Evolutionary conservation across 345 rosid genomes (phyloP), one percentile per base, ranked within the genome.

Genomic region (Murraya paniculata): DNA sequence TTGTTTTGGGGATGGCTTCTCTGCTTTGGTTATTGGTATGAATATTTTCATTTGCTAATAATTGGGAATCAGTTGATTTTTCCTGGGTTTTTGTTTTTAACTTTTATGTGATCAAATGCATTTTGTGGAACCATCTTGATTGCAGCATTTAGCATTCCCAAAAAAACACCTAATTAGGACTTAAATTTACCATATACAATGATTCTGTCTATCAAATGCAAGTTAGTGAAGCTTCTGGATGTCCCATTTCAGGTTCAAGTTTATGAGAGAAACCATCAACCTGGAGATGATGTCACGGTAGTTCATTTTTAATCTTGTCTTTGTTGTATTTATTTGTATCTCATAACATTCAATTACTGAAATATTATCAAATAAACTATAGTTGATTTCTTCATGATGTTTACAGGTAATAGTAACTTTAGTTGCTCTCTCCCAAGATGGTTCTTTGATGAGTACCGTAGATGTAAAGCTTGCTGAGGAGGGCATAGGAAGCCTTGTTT

Each of bases 191-290:
- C 39, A 10, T 56, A 45, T 30, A 36, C 68, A 19, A 11, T 16
- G 2, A 16, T 50, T 74, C 38, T 66, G 35, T 22, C n/a, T 56
- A 45, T 77, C 71, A 55, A 53, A 8, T 71, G 66, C 18, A 5
- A 76, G n/a, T 41, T 73, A 66, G 65, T 82, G 77, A 69, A 74
- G 35, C 71, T 61, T 65, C 74, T 64, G 24, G 64, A 65, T 75
- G 9, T 84, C 57, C 64, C 31, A 48, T 60, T 73, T 30, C 88
- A 95, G 99, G 93, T 93, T 83, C 94, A 90, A 89, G 96, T 95
- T 73, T 93, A 96, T 85, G 99, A 94, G 84, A 92, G 98, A 90
- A 96, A 90, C 83, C 94, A 96, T 85, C 99, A 96, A 77, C 98
- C 99, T 19, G 94, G 90, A 61, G 97, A 94, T 86, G 97, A 88